Evolutionary conservation across 768 basidiomycete species (phyloP).

Genomic region (Russula abietina): DNA sequence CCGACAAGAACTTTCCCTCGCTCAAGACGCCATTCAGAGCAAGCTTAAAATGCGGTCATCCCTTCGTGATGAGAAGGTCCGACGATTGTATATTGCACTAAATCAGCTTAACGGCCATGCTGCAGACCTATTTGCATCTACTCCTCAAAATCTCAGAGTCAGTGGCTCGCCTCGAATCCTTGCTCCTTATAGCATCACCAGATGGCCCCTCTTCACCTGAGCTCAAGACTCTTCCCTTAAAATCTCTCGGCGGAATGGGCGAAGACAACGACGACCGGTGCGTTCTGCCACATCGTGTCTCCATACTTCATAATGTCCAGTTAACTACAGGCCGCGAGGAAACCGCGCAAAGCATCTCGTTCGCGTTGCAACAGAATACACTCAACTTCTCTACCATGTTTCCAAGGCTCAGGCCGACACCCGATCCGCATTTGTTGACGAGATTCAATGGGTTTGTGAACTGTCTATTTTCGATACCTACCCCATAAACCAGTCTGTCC

Average conservation of each 20-base stretch:
- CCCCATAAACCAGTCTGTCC: constrained; percentile 15
- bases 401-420: constrained; percentile 70
- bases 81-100: constrained; percentile 16
- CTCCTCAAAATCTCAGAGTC: constrained; percentile 92
- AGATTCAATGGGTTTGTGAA: constrained; percentile 73
- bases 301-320: neutral
- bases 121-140: constrained; percentile 74
- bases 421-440: constrained; percentile 69
- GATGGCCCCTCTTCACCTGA: constrained; percentile 36
- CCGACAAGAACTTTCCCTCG: constrained; percentile 51
- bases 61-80: constrained; percentile 82
- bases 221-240: constrained; percentile 30
- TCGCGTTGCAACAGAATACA: constrained; percentile 86
- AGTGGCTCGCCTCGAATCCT: constrained; percentile 77
- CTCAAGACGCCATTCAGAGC: constrained; percentile 70
- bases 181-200: constrained; percentile 64
- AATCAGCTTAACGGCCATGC: constrained; percentile 4
- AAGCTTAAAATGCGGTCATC: constrained; percentile 69
- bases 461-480: constrained; percentile 21
- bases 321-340: constrained; percentile 42
- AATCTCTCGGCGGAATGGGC: constrained; percentile 33
- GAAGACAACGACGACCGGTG: constrained; percentile 41
- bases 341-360: constrained; percentile 74
- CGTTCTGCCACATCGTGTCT: constrained; percentile 31
- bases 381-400: constrained; percentile 84